A percentile compares a stretch with the other conserved stretches of the same genome.
Evolutionary conservation across 805 yeast genomes (phyloP).

Genomic region (Candida jianshihensis): DNA sequence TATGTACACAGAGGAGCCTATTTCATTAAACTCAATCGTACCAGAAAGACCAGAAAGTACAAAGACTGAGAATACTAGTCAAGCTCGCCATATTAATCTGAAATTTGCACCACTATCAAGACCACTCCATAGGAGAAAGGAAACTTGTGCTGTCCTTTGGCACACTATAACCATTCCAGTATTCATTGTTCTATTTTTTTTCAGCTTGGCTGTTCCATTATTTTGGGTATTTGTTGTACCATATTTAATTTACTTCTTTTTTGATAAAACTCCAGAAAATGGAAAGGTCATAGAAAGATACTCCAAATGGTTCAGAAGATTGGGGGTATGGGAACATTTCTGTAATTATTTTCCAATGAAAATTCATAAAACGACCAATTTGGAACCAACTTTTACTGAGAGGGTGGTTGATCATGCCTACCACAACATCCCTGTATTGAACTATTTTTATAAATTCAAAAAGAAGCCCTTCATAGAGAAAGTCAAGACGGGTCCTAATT

Average conservation of each 20-base stretch:
- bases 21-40: too few species aligned
- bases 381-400: constrained; percentile 65
- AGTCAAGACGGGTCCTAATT: constrained; percentile 56
- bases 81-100: too few species aligned
- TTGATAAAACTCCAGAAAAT: constrained; percentile 65
- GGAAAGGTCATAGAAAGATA: constrained; percentile 60
- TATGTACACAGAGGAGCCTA: too few species aligned
- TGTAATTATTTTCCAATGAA: constrained; percentile 75
- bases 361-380: constrained; percentile 57
- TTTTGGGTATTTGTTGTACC: constrained; percentile 65
- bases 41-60: too few species aligned
- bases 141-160: constrained; percentile 64
- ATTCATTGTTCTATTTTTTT: constrained; percentile 46
- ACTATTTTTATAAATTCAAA: constrained; percentile 12
- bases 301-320: constrained; percentile 48
- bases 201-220: constrained; percentile 48
- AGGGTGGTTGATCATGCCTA: constrained; percentile 18
- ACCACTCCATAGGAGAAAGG: constrained; percentile 50
- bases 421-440: constrained; percentile 9
- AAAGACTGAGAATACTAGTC: too few species aligned
- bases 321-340: constrained; percentile 62
- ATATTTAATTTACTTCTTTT: constrained; percentile 52
- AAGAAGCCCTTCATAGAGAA: constrained; percentile 22
- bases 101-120: constrained; percentile 46
- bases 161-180: constrained; percentile 68